phyloP scores from a whole-genome alignment of 768 basidiomycete species.

The Tremella fuciformis region DNA sequence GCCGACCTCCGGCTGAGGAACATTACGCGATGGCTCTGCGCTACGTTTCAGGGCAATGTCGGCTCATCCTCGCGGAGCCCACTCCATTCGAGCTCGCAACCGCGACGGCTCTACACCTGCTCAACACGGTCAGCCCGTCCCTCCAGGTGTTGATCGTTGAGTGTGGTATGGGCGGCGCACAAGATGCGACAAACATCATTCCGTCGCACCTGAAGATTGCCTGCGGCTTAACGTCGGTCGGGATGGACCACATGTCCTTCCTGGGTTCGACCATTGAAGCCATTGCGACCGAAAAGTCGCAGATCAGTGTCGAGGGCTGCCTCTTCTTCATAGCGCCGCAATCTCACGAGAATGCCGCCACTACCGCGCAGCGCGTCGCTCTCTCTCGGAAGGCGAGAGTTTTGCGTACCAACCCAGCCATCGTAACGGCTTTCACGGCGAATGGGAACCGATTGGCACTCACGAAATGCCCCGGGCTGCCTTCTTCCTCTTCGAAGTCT shows the following conservation, averaged over 20 bases:
- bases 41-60: conserved; percentile 57
- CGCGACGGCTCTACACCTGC: conserved; percentile 70
- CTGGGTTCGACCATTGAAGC: conserved; percentile 70
- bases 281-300: conserved; percentile 80
- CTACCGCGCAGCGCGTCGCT: conserved; percentile 19
- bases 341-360: conserved; percentile 59
- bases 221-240: conserved; percentile 80
- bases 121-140: conserved; percentile 58
- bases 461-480: not conserved
- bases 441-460: not conserved
- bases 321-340: conserved; percentile 49
- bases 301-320: conserved; percentile 64
- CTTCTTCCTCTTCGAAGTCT: not conserved
- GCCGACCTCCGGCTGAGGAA: conserved; percentile 55
- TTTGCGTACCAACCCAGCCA: conserved; percentile 10
- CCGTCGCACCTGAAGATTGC: conserved; percentile 66
- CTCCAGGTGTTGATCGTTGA: conserved; percentile 83
- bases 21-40: conserved; percentile 43
- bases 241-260: conserved; percentile 89
- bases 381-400: conserved; percentile 15
- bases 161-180: conserved; percentile 88
- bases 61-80: conserved; percentile 59
- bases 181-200: conserved; percentile 91
- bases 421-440: not conserved
- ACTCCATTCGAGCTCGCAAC: conserved; percentile 84